Base-by-base conservation (phyloP, 2,329 filamentous ascomycete genomes). In the Cercospora sp. region DNA sequence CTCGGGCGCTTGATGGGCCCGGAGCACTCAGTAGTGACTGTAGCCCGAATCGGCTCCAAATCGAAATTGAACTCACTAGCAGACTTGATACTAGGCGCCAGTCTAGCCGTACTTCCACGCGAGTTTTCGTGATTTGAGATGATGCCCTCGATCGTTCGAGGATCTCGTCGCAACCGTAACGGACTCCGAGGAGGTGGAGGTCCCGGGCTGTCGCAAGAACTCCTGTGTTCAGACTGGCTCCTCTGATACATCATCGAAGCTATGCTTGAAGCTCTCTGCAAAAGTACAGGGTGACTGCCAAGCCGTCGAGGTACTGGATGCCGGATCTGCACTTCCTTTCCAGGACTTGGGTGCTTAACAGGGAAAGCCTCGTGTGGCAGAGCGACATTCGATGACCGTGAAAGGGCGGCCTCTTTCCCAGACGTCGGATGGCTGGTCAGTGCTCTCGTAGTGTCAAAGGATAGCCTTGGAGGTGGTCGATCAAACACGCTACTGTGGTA, bases 111-210 rank as follows among this genome's bases (percentile, higher is more conserved):
- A n/a, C 70, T 61, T 62, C 70, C 73, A 9, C 72, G 68, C 12
- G 66, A 37, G 58, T 45, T 65, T 37, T 68, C 69, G 37, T 73
- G 67, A 10, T 67, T 61, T 1, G 69, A 63, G 3, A 76, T 71
- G 21, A 76, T 61, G n/a, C 65, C 69, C 24, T 77, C 75, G 37
- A 77, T 76, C 3, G 70, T 75, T 12, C 71, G 65, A 13, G 71
- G 71, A 58, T 76, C 76, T 18, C 71, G 68, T 37, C 71, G 67
- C 16, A 76, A 55, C 57, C 78, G 67, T 37, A 79, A 65, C 2
- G 78, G 77, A 61, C 75, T 78, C 8, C 73, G 73, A n/a, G 77
- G 76, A 16, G 77, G 77, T 12, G 77, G 77, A 21, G 77, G 76
- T 53, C 77, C 78, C 26, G 77, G 77, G 37, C 66, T 70, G 8